Evolutionary conservation across 805 yeast genomes (phyloP).

Genomic region (Metschnikowia cubensis): DNA sequence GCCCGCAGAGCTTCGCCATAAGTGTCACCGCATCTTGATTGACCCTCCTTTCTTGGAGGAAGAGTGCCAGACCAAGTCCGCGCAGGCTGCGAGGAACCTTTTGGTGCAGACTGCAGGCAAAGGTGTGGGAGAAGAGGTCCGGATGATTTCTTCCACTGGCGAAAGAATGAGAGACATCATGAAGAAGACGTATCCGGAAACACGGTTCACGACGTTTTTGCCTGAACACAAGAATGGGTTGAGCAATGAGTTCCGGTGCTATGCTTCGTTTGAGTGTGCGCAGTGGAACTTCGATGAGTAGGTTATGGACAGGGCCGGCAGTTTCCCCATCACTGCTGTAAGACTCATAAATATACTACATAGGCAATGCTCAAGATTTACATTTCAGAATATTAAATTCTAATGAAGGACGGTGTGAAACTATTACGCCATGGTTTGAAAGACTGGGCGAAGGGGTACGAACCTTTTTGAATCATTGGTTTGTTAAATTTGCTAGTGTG

Average conservation of each 20-base stretch:
- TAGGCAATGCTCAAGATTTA: no score
- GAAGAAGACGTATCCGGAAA: constrained; percentile 57
- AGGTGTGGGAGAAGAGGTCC: constrained; percentile 40
- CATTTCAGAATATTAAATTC: no score
- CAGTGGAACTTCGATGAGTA: constrained; percentile 55
- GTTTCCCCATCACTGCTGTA: no score
- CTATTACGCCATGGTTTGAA: no score
- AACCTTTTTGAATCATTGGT: no score
- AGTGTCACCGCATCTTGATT: constrained; percentile 66
- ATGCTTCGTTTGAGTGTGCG: constrained; percentile 68
- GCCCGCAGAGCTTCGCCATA: constrained; percentile 54
- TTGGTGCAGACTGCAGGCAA: constrained; percentile 43
- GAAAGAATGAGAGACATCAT: constrained; percentile 78
- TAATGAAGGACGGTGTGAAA: no score
- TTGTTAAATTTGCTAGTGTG: no score
- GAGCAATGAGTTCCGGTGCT: constrained; percentile 84
- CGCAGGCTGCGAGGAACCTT: constrained; percentile 52
- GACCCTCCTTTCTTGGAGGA: constrained; percentile 88
- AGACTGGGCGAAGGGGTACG: no score
- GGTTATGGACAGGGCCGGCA: not conserved
- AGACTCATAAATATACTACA: no score
- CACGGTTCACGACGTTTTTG: constrained; percentile 57
- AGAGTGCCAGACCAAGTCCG: constrained; percentile 71
- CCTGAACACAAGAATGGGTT: constrained; percentile 86
- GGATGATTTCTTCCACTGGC: constrained; percentile 78